These are phyloP conservation scores for Sphaerobolus stellatus DNA, from an alignment of 1,284 basidiomycete species.

Conservation along the genomic window DNA sequence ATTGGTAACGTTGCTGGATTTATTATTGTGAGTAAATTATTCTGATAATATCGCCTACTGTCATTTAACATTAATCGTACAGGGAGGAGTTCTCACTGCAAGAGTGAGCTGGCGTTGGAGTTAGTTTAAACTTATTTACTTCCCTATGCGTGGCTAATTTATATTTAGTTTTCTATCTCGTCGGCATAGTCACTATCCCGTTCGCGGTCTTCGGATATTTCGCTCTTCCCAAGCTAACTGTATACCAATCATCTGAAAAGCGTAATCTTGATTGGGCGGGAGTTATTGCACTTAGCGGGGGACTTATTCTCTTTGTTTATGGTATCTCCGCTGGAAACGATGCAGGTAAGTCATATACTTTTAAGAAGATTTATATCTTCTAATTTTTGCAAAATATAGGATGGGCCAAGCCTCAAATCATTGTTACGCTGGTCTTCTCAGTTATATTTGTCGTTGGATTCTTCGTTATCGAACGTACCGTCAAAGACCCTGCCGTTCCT, in stretches of 20 bases:
- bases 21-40: not conserved
- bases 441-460: constrained; percentile 4
- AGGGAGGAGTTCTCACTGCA: constrained; percentile 11
- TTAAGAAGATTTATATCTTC: not conserved
- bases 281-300: constrained; percentile 5
- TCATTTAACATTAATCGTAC: not conserved
- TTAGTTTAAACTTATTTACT: not conserved
- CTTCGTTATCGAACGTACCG: constrained; percentile 11
- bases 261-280: constrained; percentile 10
- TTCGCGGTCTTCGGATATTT: constrained; percentile 4
- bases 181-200: constrained; percentile 7
- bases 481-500: constrained; percentile 16
- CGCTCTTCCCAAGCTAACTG: not conserved
- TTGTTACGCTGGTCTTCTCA: constrained; percentile 9
- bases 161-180: constrained; percentile 11
- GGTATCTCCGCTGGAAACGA: constrained; percentile 12
- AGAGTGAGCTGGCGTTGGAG: constrained; percentile 10
- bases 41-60: not conserved
- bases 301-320: constrained; percentile 17
- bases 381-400: not conserved
- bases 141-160: not conserved
- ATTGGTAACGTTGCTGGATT: constrained; percentile 31
- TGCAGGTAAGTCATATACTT: not conserved
- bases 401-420: constrained; percentile 3
- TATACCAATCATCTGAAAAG: not conserved